phyloP scores from a whole-genome alignment of 345 rosid species.

The Eucalyptus erythrocorys region DNA sequence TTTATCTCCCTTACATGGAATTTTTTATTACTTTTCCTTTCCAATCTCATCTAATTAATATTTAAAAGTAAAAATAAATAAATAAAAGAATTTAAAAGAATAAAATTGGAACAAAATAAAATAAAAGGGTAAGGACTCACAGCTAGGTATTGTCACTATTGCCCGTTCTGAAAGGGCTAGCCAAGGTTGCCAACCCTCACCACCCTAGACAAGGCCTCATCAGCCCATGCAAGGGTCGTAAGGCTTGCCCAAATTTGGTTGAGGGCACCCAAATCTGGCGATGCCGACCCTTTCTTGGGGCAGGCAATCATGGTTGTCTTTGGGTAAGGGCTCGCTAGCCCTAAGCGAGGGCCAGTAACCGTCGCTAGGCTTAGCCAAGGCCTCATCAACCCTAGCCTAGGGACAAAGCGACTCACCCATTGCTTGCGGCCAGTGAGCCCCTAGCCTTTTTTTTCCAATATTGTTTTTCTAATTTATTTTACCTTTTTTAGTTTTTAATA shows the following conservation, averaged over 20 bases:
- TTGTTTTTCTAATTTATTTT: not conserved
- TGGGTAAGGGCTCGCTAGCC: not conserved
- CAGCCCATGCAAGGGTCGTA: too few relatives aligned
- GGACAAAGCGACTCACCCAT: not conserved
- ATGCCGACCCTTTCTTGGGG: rapidly evolving
- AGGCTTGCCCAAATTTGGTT: too few relatives aligned
- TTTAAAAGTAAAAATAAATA: too few relatives aligned
- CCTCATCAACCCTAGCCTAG: too few relatives aligned
- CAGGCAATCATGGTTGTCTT: rapidly evolving
- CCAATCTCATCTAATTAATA: too few relatives aligned
- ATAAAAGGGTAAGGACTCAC: not conserved
- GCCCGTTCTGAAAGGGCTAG: rapidly evolving
- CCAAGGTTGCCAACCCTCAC: too few relatives aligned
- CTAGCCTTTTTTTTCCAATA: not conserved
- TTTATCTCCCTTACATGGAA: not conserved
- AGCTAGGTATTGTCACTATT: rapidly evolving
- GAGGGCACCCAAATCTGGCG: rapidly evolving
- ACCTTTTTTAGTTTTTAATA: not conserved
- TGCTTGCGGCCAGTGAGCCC: not conserved
- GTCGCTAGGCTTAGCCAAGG: not conserved
- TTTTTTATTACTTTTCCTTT: not conserved
- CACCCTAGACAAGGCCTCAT: not conserved
- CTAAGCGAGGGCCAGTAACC: rapidly evolving
- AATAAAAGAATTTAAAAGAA: not conserved
- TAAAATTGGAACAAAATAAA: not conserved